Evolutionary conservation across 768 basidiomycete genomes (phyloP), one percentile per base, ranked within the genome.

Genomic region (Grammothele lineata): DNA sequence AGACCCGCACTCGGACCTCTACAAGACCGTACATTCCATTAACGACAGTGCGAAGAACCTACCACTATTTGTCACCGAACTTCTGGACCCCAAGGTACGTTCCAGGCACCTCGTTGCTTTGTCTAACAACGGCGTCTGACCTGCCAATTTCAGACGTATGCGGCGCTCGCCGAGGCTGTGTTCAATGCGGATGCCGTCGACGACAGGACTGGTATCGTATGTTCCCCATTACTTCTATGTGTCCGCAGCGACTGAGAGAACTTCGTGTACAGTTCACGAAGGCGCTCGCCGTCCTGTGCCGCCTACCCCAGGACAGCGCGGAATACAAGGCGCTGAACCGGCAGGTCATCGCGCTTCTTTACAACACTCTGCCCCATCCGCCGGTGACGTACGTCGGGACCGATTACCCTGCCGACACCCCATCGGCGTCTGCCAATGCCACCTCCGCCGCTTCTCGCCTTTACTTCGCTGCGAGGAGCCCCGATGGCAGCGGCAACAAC

Each of bases 311-410:
- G 14, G 78, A 78, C 21, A 54, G 50, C n/a, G 12, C 68, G 7
- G 61, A 76, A 65, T 63, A 75, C 63, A 57, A 63, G 35, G 53
- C 67, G 0, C 62, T 73, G 38, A 57, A 58, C 22, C 60, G 50
- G 14, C 56, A 66, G 38, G 64, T 89, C 18, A 35, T 35, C 35
- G 50, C 26, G 4, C 5, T 55, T 86, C 86, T 89, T 45, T 92
- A 90, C 64, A 80, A 85, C 53, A 91, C 92, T 60, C 75, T 95
- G 12, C 65, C 80, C 0, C 91, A 92, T 62, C 91, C 91, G 5
- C 76, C 89, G 9, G 68, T 81, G 3, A 87, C 89, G 2, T 80
- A 72, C 54, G 65, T 90, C 26, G 81, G 87, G 9, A 70, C 74
- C 19, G 57, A 77, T 40, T 83, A 78, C 53, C 73, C 79, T 2